phyloP scores from a whole-genome alignment of 805 yeast genomes.

The Lachancea dasiensis region DNA sequence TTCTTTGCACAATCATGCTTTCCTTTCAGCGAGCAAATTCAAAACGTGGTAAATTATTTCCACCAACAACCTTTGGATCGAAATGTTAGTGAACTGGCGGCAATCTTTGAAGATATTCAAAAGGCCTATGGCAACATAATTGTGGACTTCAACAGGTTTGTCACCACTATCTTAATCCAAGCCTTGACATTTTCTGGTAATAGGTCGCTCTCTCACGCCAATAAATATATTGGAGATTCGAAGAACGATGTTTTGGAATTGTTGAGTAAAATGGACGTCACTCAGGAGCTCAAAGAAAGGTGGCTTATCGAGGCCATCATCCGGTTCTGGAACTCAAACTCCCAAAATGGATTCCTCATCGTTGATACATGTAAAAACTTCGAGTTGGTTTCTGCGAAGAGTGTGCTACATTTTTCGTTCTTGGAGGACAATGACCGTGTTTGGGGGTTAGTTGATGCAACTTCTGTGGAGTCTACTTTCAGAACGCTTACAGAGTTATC shows the following conservation, averaged over 20 bases:
- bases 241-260: constrained; percentile 34
- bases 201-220: constrained; percentile 76
- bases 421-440: constrained; percentile 29
- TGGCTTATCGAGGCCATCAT: constrained; percentile 53
- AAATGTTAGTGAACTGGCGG: constrained; percentile 28
- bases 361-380: constrained; percentile 45
- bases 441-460: constrained; percentile 39
- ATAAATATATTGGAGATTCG: constrained; percentile 44
- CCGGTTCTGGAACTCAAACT: constrained; percentile 59
- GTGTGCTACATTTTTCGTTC: constrained; percentile 42
- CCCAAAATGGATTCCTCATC: constrained; percentile 58
- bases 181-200: constrained; percentile 77
- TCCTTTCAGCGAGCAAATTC: constrained; percentile 35
- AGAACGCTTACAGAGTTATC: constrained; percentile 31
- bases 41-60: constrained; percentile 34
- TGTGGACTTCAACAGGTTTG: constrained; percentile 37
- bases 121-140: constrained; percentile 28
- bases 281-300: constrained; percentile 29
- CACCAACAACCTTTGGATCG: constrained; percentile 32
- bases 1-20: constrained; percentile 35
- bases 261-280: constrained; percentile 26
- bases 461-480: constrained; percentile 41
- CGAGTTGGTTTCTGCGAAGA: constrained; percentile 37
- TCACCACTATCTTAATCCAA: constrained; percentile 60
- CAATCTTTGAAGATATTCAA: constrained; percentile 28